Evolutionary conservation across 2,329 filamentous ascomycete species (phyloP).

Genomic region (Monosporascus cannonballus): DNA sequence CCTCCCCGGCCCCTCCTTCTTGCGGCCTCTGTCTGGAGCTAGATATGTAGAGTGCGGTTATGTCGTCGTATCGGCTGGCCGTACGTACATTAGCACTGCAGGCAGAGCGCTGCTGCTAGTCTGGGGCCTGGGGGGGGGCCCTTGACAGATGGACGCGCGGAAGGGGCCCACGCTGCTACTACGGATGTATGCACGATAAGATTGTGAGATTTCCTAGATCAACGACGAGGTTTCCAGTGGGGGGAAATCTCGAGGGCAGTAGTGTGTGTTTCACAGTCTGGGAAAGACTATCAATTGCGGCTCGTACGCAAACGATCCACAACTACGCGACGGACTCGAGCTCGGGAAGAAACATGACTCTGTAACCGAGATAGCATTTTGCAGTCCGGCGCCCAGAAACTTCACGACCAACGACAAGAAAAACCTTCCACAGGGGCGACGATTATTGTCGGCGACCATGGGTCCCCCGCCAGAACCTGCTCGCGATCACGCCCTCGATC

Average conservation of each 20-base stretch:
- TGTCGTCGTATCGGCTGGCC: slow-evolving; percentile 5
- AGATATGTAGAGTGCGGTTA: slow-evolving; percentile 29
- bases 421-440: neutral
- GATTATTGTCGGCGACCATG: no score
- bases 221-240: neutral
- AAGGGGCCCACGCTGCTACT: neutral
- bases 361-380: neutral
- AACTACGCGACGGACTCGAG: neutral
- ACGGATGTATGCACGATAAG: neutral
- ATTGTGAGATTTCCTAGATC: neutral
- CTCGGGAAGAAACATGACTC: neutral
- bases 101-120: neutral
- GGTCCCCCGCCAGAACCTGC: slow-evolving; percentile 10
- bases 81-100: slow-evolving; percentile 1
- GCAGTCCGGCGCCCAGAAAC: neutral
- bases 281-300: neutral
- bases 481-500: slow-evolving; percentile 13
- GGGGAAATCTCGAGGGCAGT: neutral
- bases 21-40: slow-evolving; percentile 19
- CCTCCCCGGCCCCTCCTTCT: neutral
- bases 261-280: neutral
- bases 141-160: neutral
- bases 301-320: neutral
- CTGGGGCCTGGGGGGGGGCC: neutral
- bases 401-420: neutral